Evolutionary conservation across 352 stramenopile genomes (phyloP).

Genomic region (Phytophthora megakarya): DNA sequence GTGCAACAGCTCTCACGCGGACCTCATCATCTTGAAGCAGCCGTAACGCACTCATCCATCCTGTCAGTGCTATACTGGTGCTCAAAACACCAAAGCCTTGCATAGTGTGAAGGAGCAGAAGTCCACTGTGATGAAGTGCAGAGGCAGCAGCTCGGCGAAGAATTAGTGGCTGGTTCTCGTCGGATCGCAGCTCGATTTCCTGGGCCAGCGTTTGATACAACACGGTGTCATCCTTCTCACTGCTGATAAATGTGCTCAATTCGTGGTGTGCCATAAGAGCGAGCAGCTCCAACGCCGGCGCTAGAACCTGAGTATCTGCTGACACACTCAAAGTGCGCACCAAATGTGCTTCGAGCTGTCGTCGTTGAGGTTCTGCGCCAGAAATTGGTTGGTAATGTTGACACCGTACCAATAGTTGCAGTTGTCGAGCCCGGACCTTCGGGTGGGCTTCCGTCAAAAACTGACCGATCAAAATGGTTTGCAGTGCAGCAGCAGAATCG

Average conservation of each 20-base stretch:
- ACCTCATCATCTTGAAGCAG: conserved; percentile 77
- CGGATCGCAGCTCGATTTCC: conserved; percentile 51
- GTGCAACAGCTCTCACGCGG: conserved; percentile 31
- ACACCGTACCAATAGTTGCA: conserved; percentile 56
- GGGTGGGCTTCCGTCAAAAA: conserved; percentile 68
- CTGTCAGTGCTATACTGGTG: conserved; percentile 44
- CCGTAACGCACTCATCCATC: conserved; percentile 62
- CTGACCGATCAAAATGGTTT: conserved; percentile 49
- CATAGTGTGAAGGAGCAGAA: conserved; percentile 38
- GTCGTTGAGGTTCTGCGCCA: conserved; percentile 9
- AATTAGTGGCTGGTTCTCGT: conserved; percentile 61
- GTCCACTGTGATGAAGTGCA: conserved; percentile 50
- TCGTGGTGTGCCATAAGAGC: conserved; percentile 41
- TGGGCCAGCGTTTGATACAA: conserved; percentile 39
- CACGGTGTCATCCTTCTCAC: conserved; percentile 10
- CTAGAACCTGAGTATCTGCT: conserved; percentile 56
- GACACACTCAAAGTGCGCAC: conserved; percentile 41
- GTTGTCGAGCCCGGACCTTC: conserved; percentile 58
- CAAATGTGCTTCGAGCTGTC: conserved; percentile 31
- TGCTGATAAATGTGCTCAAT: conserved; percentile 3
- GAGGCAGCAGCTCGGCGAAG: conserved; percentile 64
- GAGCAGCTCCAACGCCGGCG: conserved; percentile 65
- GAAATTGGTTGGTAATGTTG: conserved; percentile 29
- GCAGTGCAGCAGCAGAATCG: conserved; percentile 32
- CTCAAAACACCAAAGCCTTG: conserved; percentile 1